Percentiles rank a stretch among this genome's conserved stretches.
Evolutionary conservation across 2,329 filamentous ascomycete species (phyloP).

Genomic region (Pochonia chlamydosporia): DNA sequence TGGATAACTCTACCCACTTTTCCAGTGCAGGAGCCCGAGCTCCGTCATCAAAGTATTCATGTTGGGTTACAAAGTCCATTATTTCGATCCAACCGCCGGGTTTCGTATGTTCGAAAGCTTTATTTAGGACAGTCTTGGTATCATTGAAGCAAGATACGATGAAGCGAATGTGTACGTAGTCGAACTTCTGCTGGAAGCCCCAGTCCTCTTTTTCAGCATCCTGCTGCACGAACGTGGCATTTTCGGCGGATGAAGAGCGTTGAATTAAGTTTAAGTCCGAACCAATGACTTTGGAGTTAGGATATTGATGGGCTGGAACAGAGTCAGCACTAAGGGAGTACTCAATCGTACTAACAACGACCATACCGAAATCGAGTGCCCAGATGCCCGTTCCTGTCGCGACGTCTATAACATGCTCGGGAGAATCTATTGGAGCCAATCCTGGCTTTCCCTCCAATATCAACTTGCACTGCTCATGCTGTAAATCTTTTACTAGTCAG

Average conservation of each 20-base stretch:
- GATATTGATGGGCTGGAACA: no score
- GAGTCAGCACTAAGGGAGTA: no score
- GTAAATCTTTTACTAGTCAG: conserved; percentile 30
- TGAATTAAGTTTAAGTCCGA: conserved; percentile 45
- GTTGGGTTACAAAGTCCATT: no score
- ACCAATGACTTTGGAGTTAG: conserved; percentile 32
- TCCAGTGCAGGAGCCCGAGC: conserved; percentile 14
- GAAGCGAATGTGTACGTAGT: conserved; percentile 47
- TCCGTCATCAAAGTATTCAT: no score
- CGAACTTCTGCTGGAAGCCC: conserved; percentile 42
- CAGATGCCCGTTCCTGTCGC: conserved; percentile 48
- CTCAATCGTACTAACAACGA: no score
- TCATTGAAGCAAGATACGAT: conserved; percentile 46
- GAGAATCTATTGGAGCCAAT: conserved; percentile 35
- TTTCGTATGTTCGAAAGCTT: conserved; percentile 35
- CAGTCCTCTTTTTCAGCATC: conserved; percentile 46
- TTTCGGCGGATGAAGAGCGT: conserved; percentile 28
- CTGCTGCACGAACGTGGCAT: conserved; percentile 49
- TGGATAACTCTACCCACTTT: conserved; percentile 7
- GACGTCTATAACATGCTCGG: conserved; percentile 39
- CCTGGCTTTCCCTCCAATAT: conserved; percentile 36
- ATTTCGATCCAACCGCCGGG: conserved; percentile 38
- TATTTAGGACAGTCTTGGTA: conserved; percentile 39
- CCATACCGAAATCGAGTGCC: conserved; percentile 42
- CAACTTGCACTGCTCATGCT: conserved; percentile 26